These are phyloP conservation scores for Ampelocalamus luodianensis DNA, from an alignment of 176 grass and related monocot genomes.

Conservation along the genomic window DNA sequence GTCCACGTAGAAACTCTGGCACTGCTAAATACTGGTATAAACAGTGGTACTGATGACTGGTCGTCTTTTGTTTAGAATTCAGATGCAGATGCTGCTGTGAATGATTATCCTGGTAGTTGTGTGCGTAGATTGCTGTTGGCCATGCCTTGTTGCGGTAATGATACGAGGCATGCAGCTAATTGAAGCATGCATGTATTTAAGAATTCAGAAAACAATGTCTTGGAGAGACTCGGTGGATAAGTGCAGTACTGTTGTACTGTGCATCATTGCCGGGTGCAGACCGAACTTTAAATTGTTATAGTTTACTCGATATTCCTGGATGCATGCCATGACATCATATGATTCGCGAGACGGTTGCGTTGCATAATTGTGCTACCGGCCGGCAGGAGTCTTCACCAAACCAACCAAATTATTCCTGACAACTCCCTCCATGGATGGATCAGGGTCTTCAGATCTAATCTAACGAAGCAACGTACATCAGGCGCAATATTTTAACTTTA, in stretches of 20 bases:
- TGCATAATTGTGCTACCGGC: slow-evolving; percentile 36
- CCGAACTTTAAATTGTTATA: background rate
- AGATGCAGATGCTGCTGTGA: background rate
- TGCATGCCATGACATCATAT: background rate
- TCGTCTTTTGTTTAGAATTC: background rate
- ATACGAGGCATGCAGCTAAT: background rate
- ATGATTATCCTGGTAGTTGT: background rate
- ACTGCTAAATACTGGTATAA: background rate
- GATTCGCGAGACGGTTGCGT: slow-evolving; percentile 22
- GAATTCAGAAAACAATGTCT: background rate
- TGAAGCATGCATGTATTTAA: background rate
- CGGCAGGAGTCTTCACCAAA: slow-evolving; percentile 3
- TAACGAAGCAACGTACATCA: background rate
- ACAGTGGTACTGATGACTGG: background rate
- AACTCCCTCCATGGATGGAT: background rate
- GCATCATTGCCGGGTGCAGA: slow-evolving; percentile 10
- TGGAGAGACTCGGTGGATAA: background rate
- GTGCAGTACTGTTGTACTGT: background rate
- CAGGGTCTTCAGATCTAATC: background rate
- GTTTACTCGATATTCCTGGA: slow-evolving; percentile 14
- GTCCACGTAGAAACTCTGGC: slow-evolving; percentile 1
- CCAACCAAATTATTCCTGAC: slow-evolving; percentile 11
- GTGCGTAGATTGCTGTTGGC: slow-evolving; percentile 29
- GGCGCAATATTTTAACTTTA: too few relatives aligned
- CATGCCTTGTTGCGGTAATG: slow-evolving; percentile 31